Evolutionary conservation across 306 rosid species (phyloP).

Genomic region (Corylus heterophylla): DNA sequence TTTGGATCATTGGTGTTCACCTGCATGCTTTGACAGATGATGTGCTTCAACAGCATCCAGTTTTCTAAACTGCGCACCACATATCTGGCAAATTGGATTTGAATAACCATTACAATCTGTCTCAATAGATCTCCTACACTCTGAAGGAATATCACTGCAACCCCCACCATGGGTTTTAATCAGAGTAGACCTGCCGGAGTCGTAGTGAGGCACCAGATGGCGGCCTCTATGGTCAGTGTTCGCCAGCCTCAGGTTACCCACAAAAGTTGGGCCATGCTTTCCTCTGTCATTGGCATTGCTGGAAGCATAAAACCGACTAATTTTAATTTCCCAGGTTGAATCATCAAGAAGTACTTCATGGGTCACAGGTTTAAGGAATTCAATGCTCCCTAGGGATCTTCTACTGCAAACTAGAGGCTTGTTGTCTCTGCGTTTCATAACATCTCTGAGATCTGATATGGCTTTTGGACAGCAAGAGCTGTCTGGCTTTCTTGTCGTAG

Average conservation of each 20-base stretch:
- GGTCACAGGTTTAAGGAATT: slow-evolving; percentile 28
- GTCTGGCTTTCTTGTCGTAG: slow-evolving; percentile 19
- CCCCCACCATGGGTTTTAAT: slow-evolving; percentile 19
- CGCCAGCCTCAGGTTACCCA: not conserved
- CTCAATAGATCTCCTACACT: slow-evolving; percentile 17
- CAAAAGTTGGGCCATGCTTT: slow-evolving; percentile 1
- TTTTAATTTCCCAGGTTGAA: slow-evolving; percentile 15
- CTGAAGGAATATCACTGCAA: slow-evolving; percentile 20
- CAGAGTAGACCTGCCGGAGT: slow-evolving; percentile 16
- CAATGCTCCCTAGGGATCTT: slow-evolving; percentile 15
- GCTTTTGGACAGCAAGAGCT: slow-evolving; percentile 16
- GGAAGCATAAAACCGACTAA: slow-evolving; percentile 21
- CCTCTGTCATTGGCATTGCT: slow-evolving; percentile 9
- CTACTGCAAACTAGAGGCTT: slow-evolving; percentile 21
- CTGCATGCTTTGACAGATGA: slow-evolving; percentile 44
- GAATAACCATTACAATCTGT: slow-evolving; percentile 23
- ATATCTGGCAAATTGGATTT: slow-evolving; percentile 32
- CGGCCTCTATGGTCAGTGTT: not conserved
- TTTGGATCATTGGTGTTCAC: slow-evolving; percentile 29
- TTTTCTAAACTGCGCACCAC: slow-evolving; percentile 37
- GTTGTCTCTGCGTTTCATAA: slow-evolving; percentile 12
- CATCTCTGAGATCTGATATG: slow-evolving; percentile 33
- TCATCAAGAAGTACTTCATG: slow-evolving; percentile 26
- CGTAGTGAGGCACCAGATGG: not conserved
- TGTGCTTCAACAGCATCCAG: slow-evolving; percentile 41